Evolutionary conservation across 2,329 filamentous ascomycete genomes (phyloP), one percentile per base, ranked within the genome.

Genomic region (Colletotrichum cuscutae): DNA sequence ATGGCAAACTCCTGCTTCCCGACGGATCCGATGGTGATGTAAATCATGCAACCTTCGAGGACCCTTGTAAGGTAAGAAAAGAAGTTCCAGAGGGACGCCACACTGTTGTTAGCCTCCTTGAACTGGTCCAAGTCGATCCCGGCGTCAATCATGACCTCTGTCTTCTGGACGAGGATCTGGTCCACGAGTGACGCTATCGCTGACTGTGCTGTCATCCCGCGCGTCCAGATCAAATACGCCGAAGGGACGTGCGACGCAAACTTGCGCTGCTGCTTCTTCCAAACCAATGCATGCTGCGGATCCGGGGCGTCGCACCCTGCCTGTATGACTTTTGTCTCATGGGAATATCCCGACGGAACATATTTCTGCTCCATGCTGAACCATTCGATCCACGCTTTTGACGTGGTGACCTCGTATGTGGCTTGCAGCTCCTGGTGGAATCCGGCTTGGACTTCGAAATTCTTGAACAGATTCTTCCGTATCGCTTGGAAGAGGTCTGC

Each of bases 261-360:
- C 0, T 61, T 49, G 15, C 74, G 74, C 67, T 76, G 76, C 68
- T 79, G 77, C 7, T 74, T 75, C 24, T 74, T 72, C 77, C 77
- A 79, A 22, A 79, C 76, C 70, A 79, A 52, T n/a, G 75, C 65
- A 71, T 79, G 68, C 72, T 77, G 76, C 24, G 76, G 74, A n/a
- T 79, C 78, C 3, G 78, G 77, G n/a, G 77, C 78, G 61, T 79
- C 78, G 74, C 78, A 79, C 4, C 76, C 75, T 1, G 76, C 78
- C 37, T 79, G 78, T 24, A 75, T 72, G 5, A 79, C 71, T 9
- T 66, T 73, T 5, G 77, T 76, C 49, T 64, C 60, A 32, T 74
- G 72, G 1, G 72, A 73, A 57, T 76, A 75, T 15, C 72, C 63
- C 2, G 76, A 77, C 1, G 78, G 78, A 9, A 79, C 77, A 30